These are phyloP conservation scores for Tricholoma saponaceum DNA, from an alignment of 768 basidiomycete genomes.

Conservation along the genomic window DNA sequence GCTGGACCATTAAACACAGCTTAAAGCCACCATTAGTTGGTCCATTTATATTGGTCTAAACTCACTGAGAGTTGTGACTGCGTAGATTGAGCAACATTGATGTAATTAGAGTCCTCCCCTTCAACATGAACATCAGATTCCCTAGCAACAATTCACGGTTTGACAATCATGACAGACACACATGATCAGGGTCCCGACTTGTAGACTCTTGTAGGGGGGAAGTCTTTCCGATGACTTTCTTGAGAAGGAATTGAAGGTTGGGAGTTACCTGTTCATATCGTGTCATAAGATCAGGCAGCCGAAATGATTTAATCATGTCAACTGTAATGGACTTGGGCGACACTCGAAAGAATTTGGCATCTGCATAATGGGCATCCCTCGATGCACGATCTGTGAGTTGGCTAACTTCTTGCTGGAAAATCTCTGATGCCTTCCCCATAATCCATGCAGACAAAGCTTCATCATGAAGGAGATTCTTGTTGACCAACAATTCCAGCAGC, in stretches of 20 bases:
- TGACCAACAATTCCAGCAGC: background rate
- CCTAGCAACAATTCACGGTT: too few species aligned
- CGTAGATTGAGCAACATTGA: background rate
- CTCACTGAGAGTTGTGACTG: too few species aligned
- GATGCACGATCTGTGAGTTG: background rate
- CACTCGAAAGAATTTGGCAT: background rate
- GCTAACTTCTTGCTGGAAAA: background rate
- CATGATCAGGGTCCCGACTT: background rate
- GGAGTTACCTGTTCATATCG: background rate
- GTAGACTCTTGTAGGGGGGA: background rate
- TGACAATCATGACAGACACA: too few species aligned
- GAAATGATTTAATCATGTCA: background rate
- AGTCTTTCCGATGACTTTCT: background rate
- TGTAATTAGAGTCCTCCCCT: background rate
- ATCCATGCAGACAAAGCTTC: background rate
- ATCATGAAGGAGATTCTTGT: background rate
- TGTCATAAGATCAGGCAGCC: background rate
- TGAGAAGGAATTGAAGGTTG: background rate
- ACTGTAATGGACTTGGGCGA: background rate
- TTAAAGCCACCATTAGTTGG: too few species aligned
- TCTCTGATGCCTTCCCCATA: background rate
- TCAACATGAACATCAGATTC: background rate
- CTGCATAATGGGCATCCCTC: background rate
- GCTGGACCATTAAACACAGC: too few species aligned
- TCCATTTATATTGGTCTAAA: too few species aligned